A percentile compares a stretch with the other conserved stretches of the same genome.
Conservation (phyloP, 164 flowering plant species). For the Tetrastigma voinierianum region DNA sequence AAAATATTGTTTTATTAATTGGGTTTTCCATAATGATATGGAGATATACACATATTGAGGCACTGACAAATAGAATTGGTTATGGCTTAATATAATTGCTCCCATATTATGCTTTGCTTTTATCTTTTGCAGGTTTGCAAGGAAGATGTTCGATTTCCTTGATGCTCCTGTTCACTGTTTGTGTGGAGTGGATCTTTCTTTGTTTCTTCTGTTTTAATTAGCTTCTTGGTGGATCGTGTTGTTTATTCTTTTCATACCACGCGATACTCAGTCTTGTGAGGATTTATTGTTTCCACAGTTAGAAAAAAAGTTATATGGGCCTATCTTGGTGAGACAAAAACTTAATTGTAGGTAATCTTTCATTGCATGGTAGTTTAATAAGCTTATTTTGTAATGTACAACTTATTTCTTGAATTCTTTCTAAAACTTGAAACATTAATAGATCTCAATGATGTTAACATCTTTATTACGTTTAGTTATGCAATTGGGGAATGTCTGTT, state of each 20-base stretch:
- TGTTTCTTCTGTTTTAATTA: background rate
- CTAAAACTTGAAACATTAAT: background rate
- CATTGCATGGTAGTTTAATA: background rate
- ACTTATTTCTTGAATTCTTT: background rate
- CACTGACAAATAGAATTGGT: background rate
- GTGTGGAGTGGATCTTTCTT: slow-evolving; percentile 55
- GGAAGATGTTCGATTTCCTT: slow-evolving; percentile 85
- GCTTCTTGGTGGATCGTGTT: background rate
- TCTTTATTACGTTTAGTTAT: background rate
- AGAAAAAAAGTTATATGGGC: no score
- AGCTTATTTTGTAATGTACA: background rate
- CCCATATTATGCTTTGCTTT: background rate
- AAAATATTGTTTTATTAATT: no score
- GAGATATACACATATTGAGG: background rate
- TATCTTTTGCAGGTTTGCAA: slow-evolving; percentile 66
- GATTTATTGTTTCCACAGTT: background rate
- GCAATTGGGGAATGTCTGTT: no score
- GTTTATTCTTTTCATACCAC: background rate
- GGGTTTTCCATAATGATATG: no score
- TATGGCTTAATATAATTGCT: background rate
- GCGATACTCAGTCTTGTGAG: background rate
- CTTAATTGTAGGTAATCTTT: background rate
- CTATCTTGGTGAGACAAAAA: background rate
- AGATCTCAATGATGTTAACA: background rate
- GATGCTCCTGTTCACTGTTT: slow-evolving; percentile 98